These are phyloP conservation scores for Lipomyces yarrowii DNA, from an alignment of 1,139 yeast genomes.

Conservation along the genomic window DNA sequence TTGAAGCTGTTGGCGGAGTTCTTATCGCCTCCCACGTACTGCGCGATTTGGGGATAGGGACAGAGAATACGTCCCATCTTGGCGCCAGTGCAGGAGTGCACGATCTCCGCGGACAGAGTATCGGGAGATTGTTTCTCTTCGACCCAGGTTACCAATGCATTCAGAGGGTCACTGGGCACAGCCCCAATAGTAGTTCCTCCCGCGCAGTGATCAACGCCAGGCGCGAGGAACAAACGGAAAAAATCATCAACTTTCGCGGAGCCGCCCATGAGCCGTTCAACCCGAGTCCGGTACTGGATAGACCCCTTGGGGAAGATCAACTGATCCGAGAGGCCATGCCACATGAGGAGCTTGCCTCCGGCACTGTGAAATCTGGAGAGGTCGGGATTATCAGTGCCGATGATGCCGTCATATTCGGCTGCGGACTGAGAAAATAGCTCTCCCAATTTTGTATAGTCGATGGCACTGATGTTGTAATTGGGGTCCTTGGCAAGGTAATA, in stretches of 20 bases:
- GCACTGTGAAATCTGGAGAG: background rate
- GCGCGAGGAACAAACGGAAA: background rate
- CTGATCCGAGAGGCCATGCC: background rate
- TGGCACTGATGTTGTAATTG: background rate
- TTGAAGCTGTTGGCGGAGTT: background rate
- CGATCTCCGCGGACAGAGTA: background rate
- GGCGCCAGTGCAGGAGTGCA: background rate
- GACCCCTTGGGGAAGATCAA: background rate
- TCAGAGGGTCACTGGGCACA: background rate
- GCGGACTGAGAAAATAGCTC: background rate
- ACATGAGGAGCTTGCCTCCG: background rate
- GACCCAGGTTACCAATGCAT: background rate
- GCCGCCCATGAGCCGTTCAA: background rate
- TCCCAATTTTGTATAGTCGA: background rate
- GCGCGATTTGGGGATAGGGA: background rate
- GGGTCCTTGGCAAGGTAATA: background rate
- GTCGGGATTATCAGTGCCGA: background rate
- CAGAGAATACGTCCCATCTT: background rate
- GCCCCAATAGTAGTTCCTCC: background rate
- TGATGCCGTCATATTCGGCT: background rate
- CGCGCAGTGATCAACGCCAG: background rate
- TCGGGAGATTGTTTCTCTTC: background rate
- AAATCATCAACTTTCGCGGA: background rate
- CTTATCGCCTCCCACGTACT: background rate
- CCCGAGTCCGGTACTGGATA: background rate